phyloP scores from a whole-genome alignment of 129 eudicot genomes.

The Pseudognaphalium luteoalbum region DNA sequence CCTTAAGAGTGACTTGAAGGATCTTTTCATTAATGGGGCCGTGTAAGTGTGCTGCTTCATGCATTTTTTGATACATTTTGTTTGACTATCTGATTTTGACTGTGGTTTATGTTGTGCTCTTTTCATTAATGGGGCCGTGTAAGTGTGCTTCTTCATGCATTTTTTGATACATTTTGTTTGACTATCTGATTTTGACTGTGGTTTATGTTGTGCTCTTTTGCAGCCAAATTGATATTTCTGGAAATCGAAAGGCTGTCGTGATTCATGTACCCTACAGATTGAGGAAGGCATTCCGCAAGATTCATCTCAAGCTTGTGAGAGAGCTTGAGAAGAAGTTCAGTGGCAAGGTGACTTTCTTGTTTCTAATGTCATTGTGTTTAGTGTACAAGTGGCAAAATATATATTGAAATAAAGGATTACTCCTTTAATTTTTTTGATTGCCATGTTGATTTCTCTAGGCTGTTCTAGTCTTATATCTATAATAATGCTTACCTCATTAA shows the following conservation, averaged over 20 bases:
- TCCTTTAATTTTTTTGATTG: not conserved
- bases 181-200: not conserved
- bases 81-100: no score
- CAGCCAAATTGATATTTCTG: slow-evolving; percentile 84
- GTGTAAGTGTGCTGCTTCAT: slow-evolving; percentile 24
- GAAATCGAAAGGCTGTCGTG: slow-evolving; percentile 75
- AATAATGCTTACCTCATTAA: not conserved
- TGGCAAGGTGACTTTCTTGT: slow-evolving; percentile 52
- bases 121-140: slow-evolving; percentile 57
- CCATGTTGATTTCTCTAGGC: not conserved
- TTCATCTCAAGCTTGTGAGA: slow-evolving; percentile 78
- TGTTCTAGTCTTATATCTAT: no score
- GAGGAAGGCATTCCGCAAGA: slow-evolving; percentile 89
- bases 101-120: no score
- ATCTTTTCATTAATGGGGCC: slow-evolving; percentile 61
- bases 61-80: not conserved
- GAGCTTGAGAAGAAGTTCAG: slow-evolving; percentile 97
- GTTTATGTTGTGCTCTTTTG: not conserved
- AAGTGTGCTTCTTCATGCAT: slow-evolving; percentile 5
- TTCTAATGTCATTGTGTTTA: not conserved
- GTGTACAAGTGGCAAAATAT: not conserved
- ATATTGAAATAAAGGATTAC: not conserved
- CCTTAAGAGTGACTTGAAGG: slow-evolving; percentile 72
- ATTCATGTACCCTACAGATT: slow-evolving; percentile 83
- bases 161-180: not conserved